Conservation (phyloP, 306 rosid genomes). For the Adenanthera pavonina region DNA sequence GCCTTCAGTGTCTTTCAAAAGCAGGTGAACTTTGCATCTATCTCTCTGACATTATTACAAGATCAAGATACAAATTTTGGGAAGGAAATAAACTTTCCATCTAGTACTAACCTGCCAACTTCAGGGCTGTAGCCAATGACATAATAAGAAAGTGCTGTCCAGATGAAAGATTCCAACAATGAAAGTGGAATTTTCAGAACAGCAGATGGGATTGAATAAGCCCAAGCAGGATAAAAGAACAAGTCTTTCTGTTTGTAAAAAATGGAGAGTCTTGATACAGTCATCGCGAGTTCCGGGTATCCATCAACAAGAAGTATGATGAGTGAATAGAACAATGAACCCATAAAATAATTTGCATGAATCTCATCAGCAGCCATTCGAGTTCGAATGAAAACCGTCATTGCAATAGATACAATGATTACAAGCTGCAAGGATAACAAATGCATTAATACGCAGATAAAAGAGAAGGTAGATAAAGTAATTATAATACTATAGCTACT, state of each 20-base stretch:
- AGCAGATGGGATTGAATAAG: constrained; percentile 59
- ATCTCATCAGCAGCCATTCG: constrained; percentile 50
- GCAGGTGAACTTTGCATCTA: no score
- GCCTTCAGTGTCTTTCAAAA: no score
- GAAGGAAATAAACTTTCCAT: not conserved
- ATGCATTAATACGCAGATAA: constrained; percentile 17
- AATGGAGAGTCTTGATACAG: constrained; percentile 57
- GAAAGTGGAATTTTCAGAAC: constrained; percentile 62
- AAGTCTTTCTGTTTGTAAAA: constrained; percentile 65
- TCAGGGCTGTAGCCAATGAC: constrained; percentile 72
- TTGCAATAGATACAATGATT: constrained; percentile 52
- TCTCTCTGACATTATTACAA: no score
- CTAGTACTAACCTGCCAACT: constrained; percentile 49
- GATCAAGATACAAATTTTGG: no score
- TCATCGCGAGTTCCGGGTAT: constrained; percentile 54
- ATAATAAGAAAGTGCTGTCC: constrained; percentile 62
- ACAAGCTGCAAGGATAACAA: constrained; percentile 51
- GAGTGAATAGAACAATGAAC: constrained; percentile 62
- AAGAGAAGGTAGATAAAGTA: constrained; percentile 27
- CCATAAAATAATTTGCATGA: constrained; percentile 52
- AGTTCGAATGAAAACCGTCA: constrained; percentile 64
- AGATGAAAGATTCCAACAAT: constrained; percentile 59
- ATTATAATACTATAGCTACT: not conserved
- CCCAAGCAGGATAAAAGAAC: constrained; percentile 64
- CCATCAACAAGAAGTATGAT: constrained; percentile 52